Base-by-base conservation (phyloP, 495 filamentous ascomycete genomes). In the Hypoxylon crocopeplum region DNA sequence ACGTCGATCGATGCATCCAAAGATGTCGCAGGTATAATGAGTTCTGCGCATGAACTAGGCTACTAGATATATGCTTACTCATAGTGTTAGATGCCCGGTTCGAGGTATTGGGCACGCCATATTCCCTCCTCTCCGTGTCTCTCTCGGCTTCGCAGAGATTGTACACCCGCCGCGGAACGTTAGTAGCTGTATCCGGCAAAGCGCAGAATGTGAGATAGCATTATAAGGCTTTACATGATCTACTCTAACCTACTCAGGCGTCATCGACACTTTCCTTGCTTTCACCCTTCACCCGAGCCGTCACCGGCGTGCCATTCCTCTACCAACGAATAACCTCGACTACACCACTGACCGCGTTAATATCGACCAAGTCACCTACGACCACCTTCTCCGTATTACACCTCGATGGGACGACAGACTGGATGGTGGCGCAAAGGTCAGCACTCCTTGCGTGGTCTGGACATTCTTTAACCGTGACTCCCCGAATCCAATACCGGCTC, bases 381-480 rank as follows among this genome's bases (percentile, higher is more conserved):
- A 91, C 92, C 0, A 93, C 92, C 7, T 92, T 98, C 64, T 85
- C 86, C 15, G 85, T 96, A 13, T 79, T 98, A 13, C 85, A 93
- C 65, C 84, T 98, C 29, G 90, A 98, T 79, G 94, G 94, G 22
- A 90, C 91, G n/a, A 83, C 89, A 53, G 94, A 98, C 76, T 98
- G 95, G 94, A 92, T 93, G 80, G 76, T 98, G 21, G 81, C 89
- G 8, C 93, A 96, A 70, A 79, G 90, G 45, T 85, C 88, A 55
- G 91, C 90, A 7, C 79, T 98, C 49, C 80, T 97, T 8, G 95
- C 94, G 48, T 98, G 94, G 94, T 95, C 92, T n/a, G 94, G 94
- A 21, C 87, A 93, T 69, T 90, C 91, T 1, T 78, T 98, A 19
- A 75, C 82, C 12, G 80, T 94, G 10, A 81, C 81, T 19, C 93